These are phyloP conservation scores for Acanthamoeba healyi DNA, from an alignment of 208 protist species.

Conservation along the genomic window DNA sequence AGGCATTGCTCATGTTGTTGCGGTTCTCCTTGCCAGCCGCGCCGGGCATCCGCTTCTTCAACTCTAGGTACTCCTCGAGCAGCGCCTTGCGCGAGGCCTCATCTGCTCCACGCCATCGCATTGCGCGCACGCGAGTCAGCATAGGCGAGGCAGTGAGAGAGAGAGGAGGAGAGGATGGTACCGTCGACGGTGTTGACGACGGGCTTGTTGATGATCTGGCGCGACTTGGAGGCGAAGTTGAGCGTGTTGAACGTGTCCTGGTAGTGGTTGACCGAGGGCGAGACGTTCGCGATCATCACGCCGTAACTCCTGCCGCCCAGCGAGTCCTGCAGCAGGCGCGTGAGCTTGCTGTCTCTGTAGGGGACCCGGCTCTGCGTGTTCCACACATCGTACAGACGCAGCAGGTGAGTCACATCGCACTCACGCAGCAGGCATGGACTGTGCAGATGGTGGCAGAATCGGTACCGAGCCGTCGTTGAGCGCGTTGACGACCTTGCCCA, in stretches of 20 bases:
- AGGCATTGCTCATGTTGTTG: not conserved
- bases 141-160: not conserved
- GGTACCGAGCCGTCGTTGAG: constrained; percentile 77
- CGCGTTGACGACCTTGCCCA: constrained; percentile 93
- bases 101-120: not conserved
- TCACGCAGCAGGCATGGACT: not conserved
- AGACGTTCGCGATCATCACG: constrained; percentile 93
- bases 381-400: too few relatives aligned
- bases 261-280: constrained; percentile 82
- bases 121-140: not conserved
- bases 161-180: not conserved
- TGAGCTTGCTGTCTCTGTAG: constrained; percentile 95
- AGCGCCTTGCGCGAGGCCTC: constrained; percentile 27
- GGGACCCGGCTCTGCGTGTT: constrained; percentile 84
- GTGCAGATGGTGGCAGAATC: not conserved
- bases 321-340: constrained; percentile 93
- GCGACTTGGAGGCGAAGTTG: constrained; percentile 89
- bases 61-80: constrained; percentile 28
- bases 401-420: too few relatives aligned
- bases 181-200: constrained; percentile 47
- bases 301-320: constrained; percentile 92
- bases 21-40: constrained; percentile 10
- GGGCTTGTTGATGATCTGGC: constrained; percentile 79
- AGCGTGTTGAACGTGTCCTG: constrained; percentile 94
- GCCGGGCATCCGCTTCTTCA: constrained; percentile 9